Percentiles rank a stretch among this genome's conserved stretches.
Evolutionary conservation across 371 early-diverging fungal genomes (phyloP).

Genomic region (Gilbertella persicaria): DNA sequence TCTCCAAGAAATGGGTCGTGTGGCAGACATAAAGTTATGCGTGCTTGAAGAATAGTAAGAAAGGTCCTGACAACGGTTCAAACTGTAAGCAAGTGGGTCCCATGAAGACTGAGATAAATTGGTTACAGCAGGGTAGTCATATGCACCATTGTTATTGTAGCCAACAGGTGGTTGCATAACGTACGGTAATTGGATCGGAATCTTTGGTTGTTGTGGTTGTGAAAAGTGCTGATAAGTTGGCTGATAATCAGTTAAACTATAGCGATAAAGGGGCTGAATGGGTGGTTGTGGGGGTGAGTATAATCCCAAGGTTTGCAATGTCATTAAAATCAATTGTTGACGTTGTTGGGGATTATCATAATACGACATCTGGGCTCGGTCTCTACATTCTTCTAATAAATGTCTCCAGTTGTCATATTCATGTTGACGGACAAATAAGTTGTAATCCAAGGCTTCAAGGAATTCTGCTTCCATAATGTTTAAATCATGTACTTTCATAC

Average conservation of each 20-base stretch:
- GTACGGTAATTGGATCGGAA: conserved; percentile 13
- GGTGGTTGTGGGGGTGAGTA: conserved; percentile 3
- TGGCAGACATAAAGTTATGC: conserved; percentile 5
- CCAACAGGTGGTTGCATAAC: conserved; percentile 22
- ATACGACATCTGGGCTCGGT: conserved; percentile 13
- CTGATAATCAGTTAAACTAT: background rate
- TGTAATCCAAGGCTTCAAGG: conserved; percentile 60
- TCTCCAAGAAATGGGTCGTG: conserved; percentile 21
- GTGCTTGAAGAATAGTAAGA: background rate
- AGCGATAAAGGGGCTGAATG: background rate
- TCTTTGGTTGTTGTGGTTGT: conserved; percentile 5
- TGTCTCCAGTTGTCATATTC: conserved; percentile 49
- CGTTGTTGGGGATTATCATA: conserved; percentile 23
- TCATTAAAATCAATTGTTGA: conserved; percentile 23
- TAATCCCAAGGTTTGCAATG: conserved; percentile 28
- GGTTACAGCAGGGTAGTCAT: conserved; percentile 17
- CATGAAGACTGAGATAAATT: conserved; percentile 30
- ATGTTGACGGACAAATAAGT: conserved; percentile 60
- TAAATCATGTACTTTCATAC: conserved; percentile 62
- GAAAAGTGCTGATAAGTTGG: conserved; percentile 17
- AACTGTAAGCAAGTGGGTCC: conserved; percentile 30
- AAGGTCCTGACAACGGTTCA: conserved; percentile 16
- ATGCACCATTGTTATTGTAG: conserved; percentile 1
- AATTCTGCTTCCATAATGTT: conserved; percentile 76
- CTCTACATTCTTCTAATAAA: conserved; percentile 30